Evolutionary conservation across 768 basidiomycete species (phyloP).

Genomic region (Mycena belliarum): DNA sequence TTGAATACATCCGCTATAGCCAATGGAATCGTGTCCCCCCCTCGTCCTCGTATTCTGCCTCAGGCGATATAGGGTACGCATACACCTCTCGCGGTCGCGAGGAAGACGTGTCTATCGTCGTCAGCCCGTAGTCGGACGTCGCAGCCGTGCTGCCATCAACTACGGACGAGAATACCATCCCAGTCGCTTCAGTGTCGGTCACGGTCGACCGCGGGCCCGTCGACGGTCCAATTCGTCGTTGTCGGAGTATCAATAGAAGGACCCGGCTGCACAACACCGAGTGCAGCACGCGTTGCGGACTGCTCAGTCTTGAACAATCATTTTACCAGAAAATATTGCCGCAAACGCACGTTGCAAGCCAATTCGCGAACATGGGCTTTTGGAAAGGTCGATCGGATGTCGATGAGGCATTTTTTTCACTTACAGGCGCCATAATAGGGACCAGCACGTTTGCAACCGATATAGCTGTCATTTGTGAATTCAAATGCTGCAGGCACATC

Average conservation of each 20-base stretch:
- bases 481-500: no score
- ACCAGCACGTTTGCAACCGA: slow-evolving; percentile 43
- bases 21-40: slow-evolving; percentile 7
- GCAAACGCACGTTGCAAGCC: slow-evolving; percentile 41
- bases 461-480: slow-evolving; percentile 26
- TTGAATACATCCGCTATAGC: slow-evolving; percentile 7
- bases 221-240: slow-evolving; percentile 26
- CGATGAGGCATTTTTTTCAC: slow-evolving; percentile 5
- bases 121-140: neutral
- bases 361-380: slow-evolving; percentile 39
- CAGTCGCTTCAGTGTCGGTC: slow-evolving; percentile 3
- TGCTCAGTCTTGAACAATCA: slow-evolving; percentile 8
- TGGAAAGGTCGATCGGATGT: neutral
- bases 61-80: slow-evolving; percentile 9
- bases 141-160: neutral
- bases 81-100: slow-evolving; percentile 7
- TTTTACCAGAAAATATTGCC: no score
- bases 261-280: slow-evolving; percentile 44
- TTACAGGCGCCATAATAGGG: slow-evolving; percentile 38
- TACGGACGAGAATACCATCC: slow-evolving; percentile 14
- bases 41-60: neutral
- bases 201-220: slow-evolving; percentile 22
- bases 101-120: slow-evolving; percentile 2
- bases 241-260: slow-evolving; percentile 39
- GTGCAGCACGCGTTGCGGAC: slow-evolving; percentile 46